A percentile compares a stretch with the other conserved stretches of the same genome.
These are phyloP conservation scores for Lycium barbarum DNA, from an alignment of 257 asterid species.

Conservation along the genomic window DNA sequence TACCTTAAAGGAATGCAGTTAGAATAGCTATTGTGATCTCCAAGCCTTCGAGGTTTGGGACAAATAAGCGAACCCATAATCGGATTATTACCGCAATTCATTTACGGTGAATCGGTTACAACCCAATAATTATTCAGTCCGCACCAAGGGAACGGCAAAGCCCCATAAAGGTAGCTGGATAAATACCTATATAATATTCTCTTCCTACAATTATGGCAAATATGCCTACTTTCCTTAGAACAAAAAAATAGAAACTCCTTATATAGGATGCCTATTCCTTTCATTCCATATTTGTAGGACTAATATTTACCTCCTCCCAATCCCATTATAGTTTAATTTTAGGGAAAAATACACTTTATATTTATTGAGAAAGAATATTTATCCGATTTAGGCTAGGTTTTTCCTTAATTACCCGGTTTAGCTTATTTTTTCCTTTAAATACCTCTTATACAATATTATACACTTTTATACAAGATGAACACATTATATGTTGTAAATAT, in stretches of 20 bases:
- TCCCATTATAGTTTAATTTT: too few relatives aligned
- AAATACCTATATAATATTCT: neutral
- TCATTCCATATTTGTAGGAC: neutral
- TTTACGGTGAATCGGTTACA: neutral
- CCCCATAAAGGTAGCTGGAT: neutral
- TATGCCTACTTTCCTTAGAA: neutral
- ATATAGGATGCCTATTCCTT: neutral
- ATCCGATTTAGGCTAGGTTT: too few relatives aligned
- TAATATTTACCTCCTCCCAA: too few relatives aligned
- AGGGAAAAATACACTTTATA: too few relatives aligned
- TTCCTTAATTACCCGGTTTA: too few relatives aligned
- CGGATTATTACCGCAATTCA: neutral
- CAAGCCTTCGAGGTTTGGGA: conserved; percentile 21
- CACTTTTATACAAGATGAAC: too few relatives aligned
- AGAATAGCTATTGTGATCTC: neutral
- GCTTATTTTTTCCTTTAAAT: too few relatives aligned
- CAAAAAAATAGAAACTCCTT: too few relatives aligned
- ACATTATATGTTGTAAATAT: too few relatives aligned
- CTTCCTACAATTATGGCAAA: neutral
- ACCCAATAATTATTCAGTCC: neutral
- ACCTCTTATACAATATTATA: too few relatives aligned
- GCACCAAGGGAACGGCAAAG: neutral
- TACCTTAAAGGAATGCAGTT: neutral
- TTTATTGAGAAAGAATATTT: too few relatives aligned
- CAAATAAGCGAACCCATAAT: neutral